Evolutionary conservation across 331 rosid species (phyloP), one percentile per base, ranked within the genome.

Genomic region (Arachis monticola): DNA sequence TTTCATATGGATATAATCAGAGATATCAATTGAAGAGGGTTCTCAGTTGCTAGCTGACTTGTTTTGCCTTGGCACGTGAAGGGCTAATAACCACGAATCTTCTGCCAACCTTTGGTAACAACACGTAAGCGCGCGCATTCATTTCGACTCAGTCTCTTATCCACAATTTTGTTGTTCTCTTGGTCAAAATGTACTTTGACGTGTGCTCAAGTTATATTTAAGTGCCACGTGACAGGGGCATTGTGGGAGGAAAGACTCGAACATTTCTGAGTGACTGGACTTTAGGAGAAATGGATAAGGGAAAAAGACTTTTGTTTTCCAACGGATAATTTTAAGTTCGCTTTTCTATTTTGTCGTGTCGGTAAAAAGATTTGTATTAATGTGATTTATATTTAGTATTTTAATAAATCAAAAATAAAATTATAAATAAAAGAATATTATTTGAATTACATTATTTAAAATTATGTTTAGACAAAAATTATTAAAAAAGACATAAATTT

Each of bases 101-200:
- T 67, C 5, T 62, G 74, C 69, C 69, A 79, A 60, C 71, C 8
- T 17, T 60, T 38, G 30, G 32, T 77, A 51, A 80, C 91, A 88
- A n/a, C n/a, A n/a, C 90, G 88, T 84, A 75, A 69, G 86, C 77
- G 0, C 9, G 60, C 47, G n/a, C n/a, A 27, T 71, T 32, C 51
- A n/a, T 10, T 40, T 11, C 22, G 58, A 72, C 74, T 68, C 78
- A 70, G 76, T 80, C 64, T 64, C 86, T 85, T 79, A 88, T 90
- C 93, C 90, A 69, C 76, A 55, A 66, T n/a, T 22, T 72, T 72
- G 8, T 63, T 9, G 30, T 53, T 76, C 73, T 38, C 70, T 64
- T 55, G 80, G 84, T 74, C 79, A 86, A 80, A 79, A 38, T 68
- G 78, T 57, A 75, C 4, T 68, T 53, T 68, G 90, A 83, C 85